Evolutionary conservation across 169 alveolate genomes (phyloP).

Genomic region (Cryptosporidium ubiquitum): DNA sequence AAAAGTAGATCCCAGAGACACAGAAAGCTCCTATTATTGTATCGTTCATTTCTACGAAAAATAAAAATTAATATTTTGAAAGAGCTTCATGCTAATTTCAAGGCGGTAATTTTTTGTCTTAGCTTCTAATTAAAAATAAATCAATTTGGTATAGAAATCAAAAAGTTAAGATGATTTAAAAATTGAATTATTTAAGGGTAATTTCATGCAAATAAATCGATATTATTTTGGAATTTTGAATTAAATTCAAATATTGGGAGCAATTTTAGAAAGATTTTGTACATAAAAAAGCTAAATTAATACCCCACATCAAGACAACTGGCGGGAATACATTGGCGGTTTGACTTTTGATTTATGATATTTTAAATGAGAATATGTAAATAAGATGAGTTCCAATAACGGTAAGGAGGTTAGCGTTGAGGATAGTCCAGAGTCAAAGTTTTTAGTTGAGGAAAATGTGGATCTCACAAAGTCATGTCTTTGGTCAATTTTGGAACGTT

Average conservation of each 20-base stretch:
- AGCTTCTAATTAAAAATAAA: too few species aligned
- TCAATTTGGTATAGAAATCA: neutral
- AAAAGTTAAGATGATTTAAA: too few species aligned
- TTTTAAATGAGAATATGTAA: neutral
- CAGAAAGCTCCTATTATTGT: conserved; percentile 31
- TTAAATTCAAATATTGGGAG: neutral
- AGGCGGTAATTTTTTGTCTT: neutral
- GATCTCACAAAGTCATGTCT: conserved; percentile 82
- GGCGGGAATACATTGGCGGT: conserved; percentile 4
- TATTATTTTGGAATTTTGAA: neutral
- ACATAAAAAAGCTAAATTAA: neutral
- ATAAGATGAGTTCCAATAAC: conserved; percentile 25
- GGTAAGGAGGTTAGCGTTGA: conserved; percentile 86
- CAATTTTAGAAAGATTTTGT: neutral
- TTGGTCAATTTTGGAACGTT: conserved; percentile 83
- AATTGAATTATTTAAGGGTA: too few species aligned
- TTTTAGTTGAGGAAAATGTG: conserved; percentile 79
- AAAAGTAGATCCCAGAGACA: conserved; percentile 44
- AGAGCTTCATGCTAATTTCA: neutral
- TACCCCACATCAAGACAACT: conserved; percentile 9
- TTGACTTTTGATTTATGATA: neutral
- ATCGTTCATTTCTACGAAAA: conserved; percentile 26
- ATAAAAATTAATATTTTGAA: neutral
- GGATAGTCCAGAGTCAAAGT: conserved; percentile 81
- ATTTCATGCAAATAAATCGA: too few species aligned